Evolutionary conservation across 371 early-diverging fungal genomes (phyloP).

Genomic region (Basidiobolus meristosporus): DNA sequence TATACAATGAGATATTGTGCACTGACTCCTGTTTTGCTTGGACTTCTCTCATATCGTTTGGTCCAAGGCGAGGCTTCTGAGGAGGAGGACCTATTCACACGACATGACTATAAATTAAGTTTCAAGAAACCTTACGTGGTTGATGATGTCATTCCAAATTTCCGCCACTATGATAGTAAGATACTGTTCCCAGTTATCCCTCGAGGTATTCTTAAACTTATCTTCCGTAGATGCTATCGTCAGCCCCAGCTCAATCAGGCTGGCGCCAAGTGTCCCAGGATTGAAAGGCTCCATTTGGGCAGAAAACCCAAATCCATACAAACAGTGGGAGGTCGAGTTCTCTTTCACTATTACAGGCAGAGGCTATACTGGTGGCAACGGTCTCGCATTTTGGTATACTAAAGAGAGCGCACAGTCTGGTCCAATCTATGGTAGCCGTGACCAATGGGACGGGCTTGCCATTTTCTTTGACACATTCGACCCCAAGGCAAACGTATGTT

Average conservation of each 20-base stretch:
- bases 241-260: conserved; percentile 28
- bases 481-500: background rate
- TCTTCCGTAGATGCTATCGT: background rate
- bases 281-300: conserved; percentile 51
- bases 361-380: conserved; percentile 47
- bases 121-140: conserved; percentile 41
- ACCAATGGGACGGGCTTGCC: conserved; percentile 49
- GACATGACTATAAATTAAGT: conserved; percentile 38
- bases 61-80: too few species aligned
- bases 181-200: background rate
- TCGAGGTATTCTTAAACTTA: background rate
- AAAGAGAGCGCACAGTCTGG: conserved; percentile 32
- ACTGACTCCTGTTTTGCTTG: too few species aligned
- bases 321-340: conserved; percentile 57
- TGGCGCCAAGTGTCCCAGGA: conserved; percentile 44
- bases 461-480: conserved; percentile 49
- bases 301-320: conserved; percentile 32
- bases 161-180: conserved; percentile 24
- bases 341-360: conserved; percentile 41
- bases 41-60: too few species aligned
- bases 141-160: conserved; percentile 31
- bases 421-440: conserved; percentile 46
- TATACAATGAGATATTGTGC: too few species aligned
- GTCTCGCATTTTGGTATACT: conserved; percentile 78
- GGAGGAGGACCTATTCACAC: background rate